A percentile compares a stretch with the other conserved stretches of the same genome.
Conservation (phyloP, 2,329 filamentous ascomycete species). For the Emergomyces africanus region DNA sequence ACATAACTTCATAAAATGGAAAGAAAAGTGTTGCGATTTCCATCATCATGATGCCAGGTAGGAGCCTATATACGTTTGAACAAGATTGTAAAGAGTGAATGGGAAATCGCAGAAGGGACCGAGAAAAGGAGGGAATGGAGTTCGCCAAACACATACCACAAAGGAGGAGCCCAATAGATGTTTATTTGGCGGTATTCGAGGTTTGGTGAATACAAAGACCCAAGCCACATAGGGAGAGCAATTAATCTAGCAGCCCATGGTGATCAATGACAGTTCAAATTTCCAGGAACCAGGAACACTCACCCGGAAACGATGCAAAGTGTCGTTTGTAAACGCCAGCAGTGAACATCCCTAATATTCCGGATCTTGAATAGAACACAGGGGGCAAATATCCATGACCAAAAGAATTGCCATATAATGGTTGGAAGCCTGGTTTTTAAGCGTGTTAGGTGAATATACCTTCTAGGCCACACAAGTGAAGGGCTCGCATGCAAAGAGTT, state of each 20-base stretch:
- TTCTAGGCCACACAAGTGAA: conserved; percentile 1
- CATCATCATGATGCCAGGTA: conserved; percentile 45
- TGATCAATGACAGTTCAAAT: conserved; percentile 1
- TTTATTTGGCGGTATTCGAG: neutral
- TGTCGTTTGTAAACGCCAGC: conserved; percentile 49
- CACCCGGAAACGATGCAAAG: conserved; percentile 29
- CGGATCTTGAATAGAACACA: conserved; percentile 46
- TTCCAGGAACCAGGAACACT: conserved; percentile 15
- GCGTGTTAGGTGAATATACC: neutral
- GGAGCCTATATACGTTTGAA: conserved; percentile 21
- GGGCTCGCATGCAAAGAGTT: neutral
- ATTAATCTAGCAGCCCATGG: conserved; percentile 30
- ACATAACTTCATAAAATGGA: conserved; percentile 32
- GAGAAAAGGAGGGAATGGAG: neutral
- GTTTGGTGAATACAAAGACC: conserved; percentile 4
- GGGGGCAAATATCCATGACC: conserved; percentile 51
- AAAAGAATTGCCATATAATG: conserved; percentile 51
- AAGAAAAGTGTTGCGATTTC: conserved; percentile 48
- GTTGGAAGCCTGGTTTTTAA: conserved; percentile 42
- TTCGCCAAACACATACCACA: conserved; percentile 2
- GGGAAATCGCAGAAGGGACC: neutral
- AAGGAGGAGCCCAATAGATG: conserved; percentile 4
- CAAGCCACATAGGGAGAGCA: conserved; percentile 50
- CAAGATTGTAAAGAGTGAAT: neutral
- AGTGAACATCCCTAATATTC: conserved; percentile 46